Percentiles rank a stretch among this genome's conserved stretches.
Evolutionary conservation across 2,329 filamentous ascomycete species (phyloP).

Genomic region (Fusarium falciforme): DNA sequence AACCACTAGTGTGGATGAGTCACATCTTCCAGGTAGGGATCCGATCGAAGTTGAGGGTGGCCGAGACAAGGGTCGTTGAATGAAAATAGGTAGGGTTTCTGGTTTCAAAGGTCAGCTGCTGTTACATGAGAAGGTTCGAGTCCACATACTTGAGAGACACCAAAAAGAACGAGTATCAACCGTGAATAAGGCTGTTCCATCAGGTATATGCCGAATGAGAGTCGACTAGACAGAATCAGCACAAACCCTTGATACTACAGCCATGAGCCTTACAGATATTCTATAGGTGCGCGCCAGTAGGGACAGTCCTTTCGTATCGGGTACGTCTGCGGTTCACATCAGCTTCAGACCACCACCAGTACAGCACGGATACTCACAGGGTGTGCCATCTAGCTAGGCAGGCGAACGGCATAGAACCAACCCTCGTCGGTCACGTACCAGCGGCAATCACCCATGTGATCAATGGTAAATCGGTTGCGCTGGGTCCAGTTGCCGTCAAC

Average conservation of each 20-base stretch:
- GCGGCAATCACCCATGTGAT: constrained; percentile 65
- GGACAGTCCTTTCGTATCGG: constrained; percentile 4
- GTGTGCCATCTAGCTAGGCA: constrained; percentile 51
- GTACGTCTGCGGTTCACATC: constrained; percentile 15
- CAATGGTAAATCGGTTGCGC: constrained; percentile 70
- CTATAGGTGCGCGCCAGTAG: neutral
- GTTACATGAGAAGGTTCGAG: neutral
- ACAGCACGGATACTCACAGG: constrained; percentile 16
- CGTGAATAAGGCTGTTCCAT: neutral
- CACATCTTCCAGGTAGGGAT: neutral
- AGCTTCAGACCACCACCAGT: neutral
- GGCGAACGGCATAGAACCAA: constrained; percentile 70
- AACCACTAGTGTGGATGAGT: neutral
- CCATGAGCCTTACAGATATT: constrained; percentile 6
- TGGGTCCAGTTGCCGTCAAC: constrained; percentile 70
- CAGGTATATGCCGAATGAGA: neutral
- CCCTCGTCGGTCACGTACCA: constrained; percentile 71
- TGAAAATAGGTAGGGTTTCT: neutral
- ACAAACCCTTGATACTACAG: neutral
- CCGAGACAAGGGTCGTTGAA: neutral
- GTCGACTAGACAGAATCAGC: constrained; percentile 13
- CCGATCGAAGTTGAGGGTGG: neutral
- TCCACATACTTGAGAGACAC: constrained; percentile 14
- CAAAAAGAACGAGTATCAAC: neutral
- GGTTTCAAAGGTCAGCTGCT: neutral